These are phyloP conservation scores for Chaetomiaceae sp. DNA, from an alignment of 2,329 filamentous ascomycete genomes.

Conservation along the genomic window DNA sequence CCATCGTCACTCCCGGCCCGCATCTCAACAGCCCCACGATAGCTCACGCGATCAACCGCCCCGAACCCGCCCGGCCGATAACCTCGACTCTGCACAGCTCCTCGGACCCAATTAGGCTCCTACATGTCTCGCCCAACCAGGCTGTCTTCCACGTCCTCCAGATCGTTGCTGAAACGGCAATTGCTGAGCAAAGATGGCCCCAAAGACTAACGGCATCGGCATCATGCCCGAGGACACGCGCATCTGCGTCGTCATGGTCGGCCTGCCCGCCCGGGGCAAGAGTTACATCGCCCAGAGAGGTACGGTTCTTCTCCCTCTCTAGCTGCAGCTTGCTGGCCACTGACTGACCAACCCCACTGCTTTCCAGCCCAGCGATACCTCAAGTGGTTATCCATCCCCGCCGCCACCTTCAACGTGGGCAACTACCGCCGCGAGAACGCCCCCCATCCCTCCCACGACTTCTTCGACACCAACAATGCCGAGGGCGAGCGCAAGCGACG, in stretches of 20 bases:
- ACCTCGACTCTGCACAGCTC: not conserved
- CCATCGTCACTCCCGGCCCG: not conserved
- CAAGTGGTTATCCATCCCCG: slow-evolving; percentile 90
- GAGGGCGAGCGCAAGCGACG: slow-evolving; percentile 87
- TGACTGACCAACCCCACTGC: slow-evolving; percentile 11
- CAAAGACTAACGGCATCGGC: slow-evolving; percentile 60
- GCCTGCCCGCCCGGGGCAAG: slow-evolving; percentile 91
- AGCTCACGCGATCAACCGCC: slow-evolving; percentile 25
- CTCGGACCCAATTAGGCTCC: slow-evolving; percentile 17
- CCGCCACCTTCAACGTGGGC: slow-evolving; percentile 95
- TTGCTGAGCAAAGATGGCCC: slow-evolving; percentile 38
- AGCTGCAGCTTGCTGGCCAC: not conserved
- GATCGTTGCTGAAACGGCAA: slow-evolving; percentile 9
- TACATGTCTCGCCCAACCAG: slow-evolving; percentile 25
- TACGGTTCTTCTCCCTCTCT: slow-evolving; percentile 39
- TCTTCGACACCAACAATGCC: slow-evolving; percentile 86
- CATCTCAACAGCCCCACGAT: slow-evolving; percentile 9
- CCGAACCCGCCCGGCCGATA: slow-evolving; percentile 1
- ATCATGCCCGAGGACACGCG: slow-evolving; percentile 91
- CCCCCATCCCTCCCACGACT: slow-evolving; percentile 85
- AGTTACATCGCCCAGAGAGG: slow-evolving; percentile 97
- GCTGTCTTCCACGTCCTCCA: slow-evolving; percentile 8
- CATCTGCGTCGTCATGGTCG: slow-evolving; percentile 99
- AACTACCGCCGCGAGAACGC: slow-evolving; percentile 88
- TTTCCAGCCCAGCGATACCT: slow-evolving; percentile 80